Percentiles rank a stretch among this genome's conserved stretches.
Conservation (phyloP, 176 grass and related monocot species). For the Poa annua region DNA sequence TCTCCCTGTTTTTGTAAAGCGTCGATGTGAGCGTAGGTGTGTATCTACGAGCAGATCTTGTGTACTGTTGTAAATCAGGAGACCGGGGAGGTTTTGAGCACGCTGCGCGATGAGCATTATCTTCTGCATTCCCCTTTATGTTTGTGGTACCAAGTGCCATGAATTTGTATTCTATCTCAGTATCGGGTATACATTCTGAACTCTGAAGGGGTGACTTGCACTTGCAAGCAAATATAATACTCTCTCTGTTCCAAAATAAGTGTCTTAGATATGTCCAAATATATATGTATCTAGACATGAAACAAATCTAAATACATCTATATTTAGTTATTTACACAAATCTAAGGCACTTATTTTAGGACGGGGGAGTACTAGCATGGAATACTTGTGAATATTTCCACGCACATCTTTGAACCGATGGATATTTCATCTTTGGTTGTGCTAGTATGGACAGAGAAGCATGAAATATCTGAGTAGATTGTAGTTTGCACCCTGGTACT, state of each 20-base stretch:
- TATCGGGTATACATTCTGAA: background rate
- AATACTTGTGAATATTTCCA: background rate
- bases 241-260: no score
- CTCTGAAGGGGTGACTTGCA: background rate
- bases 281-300: no score
- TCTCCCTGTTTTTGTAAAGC: conserved; percentile 18
- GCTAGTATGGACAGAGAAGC: background rate
- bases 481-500: background rate
- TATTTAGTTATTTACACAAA: no score
- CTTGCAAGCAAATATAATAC: background rate
- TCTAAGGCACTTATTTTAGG: no score
- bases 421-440: background rate
- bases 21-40: background rate
- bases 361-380: no score
- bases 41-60: conserved; percentile 30
- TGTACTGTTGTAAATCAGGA: conserved; percentile 11
- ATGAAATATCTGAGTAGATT: background rate
- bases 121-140: background rate
- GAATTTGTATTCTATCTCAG: background rate
- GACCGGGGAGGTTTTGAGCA: conserved; percentile 8
- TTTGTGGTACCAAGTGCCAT: background rate
- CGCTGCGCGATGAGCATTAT: conserved; percentile 7
- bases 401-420: background rate
- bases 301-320: no score
- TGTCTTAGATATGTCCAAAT: no score